Evolutionary conservation across 371 early-diverging fungal species (phyloP), one percentile per base, ranked within the genome.

Genomic region (Haplosporangium sp.): DNA sequence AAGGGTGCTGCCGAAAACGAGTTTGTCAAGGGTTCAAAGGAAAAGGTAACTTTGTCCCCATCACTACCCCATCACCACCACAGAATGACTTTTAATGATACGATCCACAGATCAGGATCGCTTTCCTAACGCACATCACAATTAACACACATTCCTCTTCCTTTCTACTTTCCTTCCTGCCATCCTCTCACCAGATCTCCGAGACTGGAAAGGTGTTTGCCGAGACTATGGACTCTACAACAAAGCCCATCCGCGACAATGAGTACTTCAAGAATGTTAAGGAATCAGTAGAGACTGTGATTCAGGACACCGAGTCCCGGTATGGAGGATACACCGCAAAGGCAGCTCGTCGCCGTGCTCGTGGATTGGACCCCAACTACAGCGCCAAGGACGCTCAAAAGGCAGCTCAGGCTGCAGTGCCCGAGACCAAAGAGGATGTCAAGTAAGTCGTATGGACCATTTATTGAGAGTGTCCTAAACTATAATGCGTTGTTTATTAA

Each of bases 1-100:
- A 94, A 95, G 82, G 93, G 91, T 41, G 94, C 96, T 36, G 86
- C 92, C n/a, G 94, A 93, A 64, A 94, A 91, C 53, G 91, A 91
- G 70, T 95, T 95, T 60, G 89, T 93, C 53, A 92, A 92, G 79
- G 89, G 89, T 11, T 93, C 95, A 14, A 90, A 92, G 55, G 90
- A 92, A 70, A 94, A 92, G 62, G 91, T 95, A 59, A 86, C 81
- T 50, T 83, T 86, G 55, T 50, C 13, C 77, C 81, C 11, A 72
- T 82, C 21, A 47, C 65, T 38, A 13, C 21, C 5, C 13, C 50
- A 40, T n/a, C 40, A 23, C 36, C 46, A 29, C 29, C 29, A 4
- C 29, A 29, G 1, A 29, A 29, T 29, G 29, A 4, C 29, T 29
- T 29, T 29, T 29, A 29, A 29, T n/a, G 13, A 50, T n/a, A 40